Evolutionary conservation across 2,329 filamentous ascomycete species (phyloP), one percentile per base, ranked within the genome.

Genomic region (Fusarium algeriense): DNA sequence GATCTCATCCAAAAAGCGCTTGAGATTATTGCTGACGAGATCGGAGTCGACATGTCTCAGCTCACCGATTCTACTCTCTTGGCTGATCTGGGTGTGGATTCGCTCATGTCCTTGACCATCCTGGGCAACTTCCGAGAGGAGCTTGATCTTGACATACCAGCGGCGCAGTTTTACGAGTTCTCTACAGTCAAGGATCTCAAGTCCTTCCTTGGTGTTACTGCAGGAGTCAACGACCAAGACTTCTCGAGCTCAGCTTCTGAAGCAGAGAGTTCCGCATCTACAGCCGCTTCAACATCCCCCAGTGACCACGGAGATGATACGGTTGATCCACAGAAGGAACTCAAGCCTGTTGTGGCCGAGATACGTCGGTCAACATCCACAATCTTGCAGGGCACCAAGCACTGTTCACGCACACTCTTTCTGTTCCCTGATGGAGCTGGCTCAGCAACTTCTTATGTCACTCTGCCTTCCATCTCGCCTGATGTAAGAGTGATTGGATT

Each of bases 1-100:
- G 38, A 15, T 0, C 17, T 56, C 0, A 11, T 56, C n/a, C 41
- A 20, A 14, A 48, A 56, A 11, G 53, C 53, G 5, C 41, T 56
- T 3, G 30, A 56, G 32, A 48, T 56, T 19, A 56, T 56, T 14
- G 40, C 41, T 0, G 32, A 56, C 2, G 50, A 54, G 28, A 92
- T 93, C 86, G 90, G 90, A 62, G 88, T 93, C n/a, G 88, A 90
- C 28, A 83, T 91, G 14, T 88, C 90, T 34, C 90, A 93, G 73
- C 83, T 89, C 34, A 78, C 86, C 6, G 85, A 85, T 26, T 85
- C 85, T 1, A 84, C 85, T 1, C 60, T 64, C 9, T 81, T 89
- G 59, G 84, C 85, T n/a, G 85, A 86, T 5, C 80, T 89, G 15
- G 88, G 88, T 6, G 87, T 90, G 81, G 88, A 90, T 75, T 89